Evolutionary conservation across 106 monocot species (phyloP).

Genomic region (Cymbidium sinense): DNA sequence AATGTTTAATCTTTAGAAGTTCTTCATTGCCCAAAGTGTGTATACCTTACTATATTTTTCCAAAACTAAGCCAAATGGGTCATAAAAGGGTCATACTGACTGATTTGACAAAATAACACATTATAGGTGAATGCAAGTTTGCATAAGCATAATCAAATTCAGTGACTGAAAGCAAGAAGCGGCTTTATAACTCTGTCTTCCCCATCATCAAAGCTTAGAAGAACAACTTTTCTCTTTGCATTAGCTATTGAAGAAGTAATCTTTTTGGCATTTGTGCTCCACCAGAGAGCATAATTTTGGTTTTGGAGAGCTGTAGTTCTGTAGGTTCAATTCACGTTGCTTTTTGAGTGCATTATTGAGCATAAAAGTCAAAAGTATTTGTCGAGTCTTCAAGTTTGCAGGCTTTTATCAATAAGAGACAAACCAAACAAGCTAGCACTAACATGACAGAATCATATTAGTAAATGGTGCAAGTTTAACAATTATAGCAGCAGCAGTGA

Average conservation of each 20-base stretch:
- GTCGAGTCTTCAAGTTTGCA: not conserved
- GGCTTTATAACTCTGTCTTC: not conserved
- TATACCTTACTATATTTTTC: not conserved
- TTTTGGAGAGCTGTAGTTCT: not conserved
- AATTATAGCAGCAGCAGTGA: not conserved
- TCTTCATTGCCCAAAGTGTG: no score
- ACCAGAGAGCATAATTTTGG: not conserved
- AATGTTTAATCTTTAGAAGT: no score
- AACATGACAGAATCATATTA: not conserved
- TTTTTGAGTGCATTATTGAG: not conserved
- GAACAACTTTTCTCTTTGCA: not conserved
- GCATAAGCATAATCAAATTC: not conserved
- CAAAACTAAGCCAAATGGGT: not conserved
- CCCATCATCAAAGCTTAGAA: not conserved
- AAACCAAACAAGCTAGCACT: not conserved
- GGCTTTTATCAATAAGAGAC: not conserved
- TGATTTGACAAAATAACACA: not conserved
- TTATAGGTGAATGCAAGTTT: not conserved
- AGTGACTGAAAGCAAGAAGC: not conserved
- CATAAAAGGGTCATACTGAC: not conserved
- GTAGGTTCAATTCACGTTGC: not conserved
- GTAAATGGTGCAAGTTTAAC: not conserved
- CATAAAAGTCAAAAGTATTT: not conserved
- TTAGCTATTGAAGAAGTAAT: not conserved
- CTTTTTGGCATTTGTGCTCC: not conserved